Base-by-base conservation (phyloP, 768 basidiomycete genomes). In the Flagelloscypha sp. region DNA sequence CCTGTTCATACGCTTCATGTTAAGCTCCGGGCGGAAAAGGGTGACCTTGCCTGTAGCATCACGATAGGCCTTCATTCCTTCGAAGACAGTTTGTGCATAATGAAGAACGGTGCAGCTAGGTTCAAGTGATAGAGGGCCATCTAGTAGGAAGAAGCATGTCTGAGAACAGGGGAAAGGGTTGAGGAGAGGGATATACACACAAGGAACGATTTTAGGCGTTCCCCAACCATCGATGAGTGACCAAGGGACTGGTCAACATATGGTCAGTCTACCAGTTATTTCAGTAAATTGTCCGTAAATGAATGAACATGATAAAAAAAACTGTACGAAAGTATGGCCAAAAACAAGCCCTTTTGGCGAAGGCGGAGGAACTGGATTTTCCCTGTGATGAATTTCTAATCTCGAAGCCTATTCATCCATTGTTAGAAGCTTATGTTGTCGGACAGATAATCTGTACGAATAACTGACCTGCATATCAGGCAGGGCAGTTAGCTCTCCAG, bases 11-110 rank as follows among this genome's bases (percentile, higher is more conserved):
- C 93, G 79, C 51, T 79, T 79, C 90, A 97, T 94, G 63, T 97
- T 95, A 86, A 88, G 87, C 59, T 95, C 88, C 3, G 93, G 94
- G 29, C 93, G 68, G 71, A 97, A 97, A 45, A 97, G 61, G 12
- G 82, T 75, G 15, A 92, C 75, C 18, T 71, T 76, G 23, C 82
- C 90, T 31, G 72, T 60, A 24, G 72, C 58, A 45, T 80, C 76
- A 31, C 79, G 69, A 62, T 94, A 97, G 1, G 93, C 93, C 56
- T 97, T 97, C 75, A 95, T 76, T 12, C 93, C 88, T 56, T 98
- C 93, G 52, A 98, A 94, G 30, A 82, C 66, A 30, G 82, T 74
- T 48, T 90, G 88, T 0, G 90, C 90, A 61, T 98, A 97, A 56
- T 98, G 93, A 40, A 98, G 66, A 13, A 92, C 92, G 40, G 85